phyloP scores from a whole-genome alignment of 371 early-diverging fungal species.

The Lichtheimia hyalospora region DNA sequence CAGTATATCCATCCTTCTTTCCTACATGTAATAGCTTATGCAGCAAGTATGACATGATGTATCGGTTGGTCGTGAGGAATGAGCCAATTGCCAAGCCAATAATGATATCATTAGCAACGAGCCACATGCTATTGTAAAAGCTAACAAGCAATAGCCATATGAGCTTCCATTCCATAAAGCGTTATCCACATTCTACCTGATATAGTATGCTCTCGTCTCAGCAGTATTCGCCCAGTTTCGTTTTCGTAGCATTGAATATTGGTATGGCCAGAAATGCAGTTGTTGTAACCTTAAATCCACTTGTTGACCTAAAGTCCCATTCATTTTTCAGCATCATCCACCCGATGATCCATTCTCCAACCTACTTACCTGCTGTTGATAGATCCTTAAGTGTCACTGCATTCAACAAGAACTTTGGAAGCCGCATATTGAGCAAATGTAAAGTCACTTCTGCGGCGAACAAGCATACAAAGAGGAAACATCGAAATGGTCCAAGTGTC shows the following conservation, averaged over 20 bases:
- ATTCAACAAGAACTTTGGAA: slow-evolving; percentile 58
- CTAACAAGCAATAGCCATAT: slow-evolving; percentile 29
- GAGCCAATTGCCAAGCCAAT: slow-evolving; percentile 84
- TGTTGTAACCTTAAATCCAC: slow-evolving; percentile 81
- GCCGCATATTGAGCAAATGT: slow-evolving; percentile 50
- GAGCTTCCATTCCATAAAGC: not conserved
- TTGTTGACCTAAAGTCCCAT: slow-evolving; percentile 58
- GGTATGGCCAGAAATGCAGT: slow-evolving; percentile 81
- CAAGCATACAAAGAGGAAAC: slow-evolving; percentile 43
- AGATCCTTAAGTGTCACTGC: slow-evolving; percentile 65
- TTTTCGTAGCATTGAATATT: slow-evolving; percentile 65
- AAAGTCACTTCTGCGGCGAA: slow-evolving; percentile 50
- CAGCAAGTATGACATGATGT: slow-evolving; percentile 55
- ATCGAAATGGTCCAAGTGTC: slow-evolving; percentile 35
- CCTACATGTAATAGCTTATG: slow-evolving; percentile 59
- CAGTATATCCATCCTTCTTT: not conserved
- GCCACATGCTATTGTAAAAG: slow-evolving; percentile 95
- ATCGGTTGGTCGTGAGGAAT: slow-evolving; percentile 64
- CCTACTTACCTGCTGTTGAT: slow-evolving; percentile 52
- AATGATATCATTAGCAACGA: slow-evolving; percentile 90
- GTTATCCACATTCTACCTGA: slow-evolving; percentile 49
- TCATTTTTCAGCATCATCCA: not conserved
- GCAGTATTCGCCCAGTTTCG: slow-evolving; percentile 68
- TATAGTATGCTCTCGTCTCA: slow-evolving; percentile 77
- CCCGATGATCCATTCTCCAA: not conserved